phyloP scores from a whole-genome alignment of 2,329 filamentous ascomycete genomes.

The Fonsecaea multimorphosa region DNA sequence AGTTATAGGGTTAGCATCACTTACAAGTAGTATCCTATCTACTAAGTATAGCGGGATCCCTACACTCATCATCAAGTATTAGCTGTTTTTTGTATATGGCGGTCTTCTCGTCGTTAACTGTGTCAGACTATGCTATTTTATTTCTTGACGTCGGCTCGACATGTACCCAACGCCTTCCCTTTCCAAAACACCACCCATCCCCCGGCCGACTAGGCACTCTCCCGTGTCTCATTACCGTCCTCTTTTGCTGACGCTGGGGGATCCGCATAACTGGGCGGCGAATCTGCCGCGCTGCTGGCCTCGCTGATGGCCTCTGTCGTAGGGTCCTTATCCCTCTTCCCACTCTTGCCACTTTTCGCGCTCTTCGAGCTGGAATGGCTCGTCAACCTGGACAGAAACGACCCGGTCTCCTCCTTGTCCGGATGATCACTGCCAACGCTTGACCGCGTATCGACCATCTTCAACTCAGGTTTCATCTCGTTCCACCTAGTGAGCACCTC shows the following conservation, averaged over 20 bases:
- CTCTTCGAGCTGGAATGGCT: slow-evolving; percentile 12
- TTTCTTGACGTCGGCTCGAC: no score
- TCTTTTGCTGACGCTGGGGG: background rate
- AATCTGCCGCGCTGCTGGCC: background rate
- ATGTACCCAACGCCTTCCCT: no score
- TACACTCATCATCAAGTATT: no score
- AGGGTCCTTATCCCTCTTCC: background rate
- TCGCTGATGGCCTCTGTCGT: background rate
- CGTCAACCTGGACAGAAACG: slow-evolving; percentile 10
- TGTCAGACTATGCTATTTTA: no score
- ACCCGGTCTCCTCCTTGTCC: background rate
- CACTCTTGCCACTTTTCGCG: background rate
- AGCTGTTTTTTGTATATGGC: no score
- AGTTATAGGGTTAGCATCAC: no score
- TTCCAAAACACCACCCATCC: background rate
- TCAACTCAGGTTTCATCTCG: slow-evolving; percentile 33
- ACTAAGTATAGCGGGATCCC: no score
- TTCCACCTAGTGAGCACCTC: slow-evolving; percentile 40
- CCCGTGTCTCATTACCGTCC: background rate
- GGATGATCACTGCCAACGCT: background rate
- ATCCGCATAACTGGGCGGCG: no score
- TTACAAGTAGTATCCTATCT: no score
- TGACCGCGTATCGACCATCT: slow-evolving; percentile 8
- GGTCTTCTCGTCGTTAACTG: no score
- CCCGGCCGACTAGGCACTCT: background rate